Evolutionary conservation across 2,329 filamentous ascomycete genomes (phyloP).

Genomic region (Chalaropsis thielavioides): DNA sequence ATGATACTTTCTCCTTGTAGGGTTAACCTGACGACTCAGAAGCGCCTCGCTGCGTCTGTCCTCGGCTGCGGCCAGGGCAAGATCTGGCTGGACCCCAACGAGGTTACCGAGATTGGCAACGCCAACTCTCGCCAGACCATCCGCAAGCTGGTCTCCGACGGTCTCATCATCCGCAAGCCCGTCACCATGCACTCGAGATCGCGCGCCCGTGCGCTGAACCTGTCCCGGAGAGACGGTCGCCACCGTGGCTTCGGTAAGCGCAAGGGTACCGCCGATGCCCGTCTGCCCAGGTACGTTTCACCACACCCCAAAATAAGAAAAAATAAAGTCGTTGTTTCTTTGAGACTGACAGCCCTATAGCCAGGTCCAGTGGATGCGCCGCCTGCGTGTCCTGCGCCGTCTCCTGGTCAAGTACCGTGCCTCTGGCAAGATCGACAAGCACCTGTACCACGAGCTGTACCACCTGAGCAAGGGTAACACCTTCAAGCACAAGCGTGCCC

Average conservation of each 20-base stretch:
- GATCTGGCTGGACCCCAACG: conserved; percentile 99
- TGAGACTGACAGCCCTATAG: conserved; percentile 32
- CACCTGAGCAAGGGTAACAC: conserved; percentile 99
- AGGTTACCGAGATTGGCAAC: conserved; percentile 98
- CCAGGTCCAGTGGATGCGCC: conserved; percentile 99
- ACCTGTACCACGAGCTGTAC: conserved; percentile 99
- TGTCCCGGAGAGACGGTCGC: conserved; percentile 84
- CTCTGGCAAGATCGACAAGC: conserved; percentile 99
- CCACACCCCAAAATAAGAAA: neutral
- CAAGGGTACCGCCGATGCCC: conserved; percentile 99
- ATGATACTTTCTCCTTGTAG: conserved; percentile 33
- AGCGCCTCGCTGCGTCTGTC: conserved; percentile 97
- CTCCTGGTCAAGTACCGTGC: conserved; percentile 99
- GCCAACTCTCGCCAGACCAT: conserved; percentile 99
- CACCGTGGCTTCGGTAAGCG: conserved; percentile 99
- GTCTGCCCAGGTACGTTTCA: conserved; percentile 81
- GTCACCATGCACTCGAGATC: conserved; percentile 99
- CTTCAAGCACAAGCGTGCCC: conserved; percentile 99
- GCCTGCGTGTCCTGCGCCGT: conserved; percentile 96
- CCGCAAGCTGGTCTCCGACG: conserved; percentile 99
- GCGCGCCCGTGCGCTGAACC: conserved; percentile 88
- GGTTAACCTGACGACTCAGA: conserved; percentile 99
- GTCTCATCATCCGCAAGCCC: conserved; percentile 99
- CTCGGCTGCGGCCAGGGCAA: conserved; percentile 99
- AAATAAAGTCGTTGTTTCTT: neutral